These are phyloP conservation scores for Penicillium digitatum DNA, from an alignment of 2,329 filamentous ascomycete genomes.

Conservation along the genomic window DNA sequence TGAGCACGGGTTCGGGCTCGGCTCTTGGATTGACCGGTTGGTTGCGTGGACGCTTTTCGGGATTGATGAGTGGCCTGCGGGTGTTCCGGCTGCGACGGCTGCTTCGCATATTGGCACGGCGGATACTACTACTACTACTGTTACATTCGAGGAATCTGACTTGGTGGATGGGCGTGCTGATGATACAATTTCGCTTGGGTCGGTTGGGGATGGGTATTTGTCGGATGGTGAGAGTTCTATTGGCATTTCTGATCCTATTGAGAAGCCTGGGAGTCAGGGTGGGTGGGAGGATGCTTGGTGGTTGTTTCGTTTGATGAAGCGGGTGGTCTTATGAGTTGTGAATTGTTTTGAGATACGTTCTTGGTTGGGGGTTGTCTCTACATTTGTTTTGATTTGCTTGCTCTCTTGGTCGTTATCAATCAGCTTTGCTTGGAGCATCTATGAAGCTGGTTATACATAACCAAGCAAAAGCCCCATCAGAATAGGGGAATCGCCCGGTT, in stretches of 20 bases:
- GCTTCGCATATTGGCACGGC: slow-evolving; percentile 17
- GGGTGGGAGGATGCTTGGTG: slow-evolving; percentile 59
- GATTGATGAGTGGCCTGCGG: slow-evolving; percentile 44
- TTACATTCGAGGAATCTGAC: slow-evolving; percentile 22
- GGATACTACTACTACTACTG: slow-evolving; percentile 21
- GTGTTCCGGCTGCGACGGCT: slow-evolving; percentile 1
- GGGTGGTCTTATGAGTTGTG: slow-evolving; percentile 28
- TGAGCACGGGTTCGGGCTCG: slow-evolving; percentile 53
- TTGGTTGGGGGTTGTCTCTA: not conserved
- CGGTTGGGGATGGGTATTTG: slow-evolving; percentile 11
- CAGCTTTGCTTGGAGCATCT: not conserved
- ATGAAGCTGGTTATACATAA: not conserved
- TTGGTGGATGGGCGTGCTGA: not conserved
- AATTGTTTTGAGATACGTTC: not conserved
- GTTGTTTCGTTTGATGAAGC: slow-evolving; percentile 52
- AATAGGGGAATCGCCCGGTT: not conserved
- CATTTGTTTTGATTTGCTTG: not conserved
- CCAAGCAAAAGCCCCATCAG: not conserved
- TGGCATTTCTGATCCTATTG: slow-evolving; percentile 15
- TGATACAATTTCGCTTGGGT: slow-evolving; percentile 13
- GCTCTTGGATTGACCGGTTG: slow-evolving; percentile 54
- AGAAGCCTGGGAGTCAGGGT: slow-evolving; percentile 40
- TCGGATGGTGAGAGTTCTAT: slow-evolving; percentile 18
- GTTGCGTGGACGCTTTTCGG: slow-evolving; percentile 57
- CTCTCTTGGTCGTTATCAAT: not conserved